Evolutionary conservation across 2,329 filamentous ascomycete genomes (phyloP).

Genomic region (Sarocladiaceae sp.): DNA sequence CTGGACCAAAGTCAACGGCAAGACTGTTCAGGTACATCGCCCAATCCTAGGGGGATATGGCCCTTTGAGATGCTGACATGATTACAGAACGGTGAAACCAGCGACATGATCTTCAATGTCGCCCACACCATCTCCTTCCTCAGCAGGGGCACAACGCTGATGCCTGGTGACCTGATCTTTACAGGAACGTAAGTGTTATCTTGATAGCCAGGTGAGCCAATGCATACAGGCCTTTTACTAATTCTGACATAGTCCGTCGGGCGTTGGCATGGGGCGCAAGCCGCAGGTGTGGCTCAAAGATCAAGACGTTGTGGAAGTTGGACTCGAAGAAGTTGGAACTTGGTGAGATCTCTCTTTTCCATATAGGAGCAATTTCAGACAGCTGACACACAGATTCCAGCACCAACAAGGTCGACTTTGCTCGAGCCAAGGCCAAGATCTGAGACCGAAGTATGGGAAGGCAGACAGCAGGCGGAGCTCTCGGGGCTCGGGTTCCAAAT

Average conservation of each 20-base stretch:
- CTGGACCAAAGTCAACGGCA: conserved; percentile 53
- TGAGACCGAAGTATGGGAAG: conserved; percentile 13
- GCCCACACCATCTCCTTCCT: conserved; percentile 53
- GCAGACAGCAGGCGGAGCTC: no score
- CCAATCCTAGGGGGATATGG: background rate
- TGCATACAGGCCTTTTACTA: background rate
- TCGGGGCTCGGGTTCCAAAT: no score
- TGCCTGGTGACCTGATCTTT: conserved; percentile 60
- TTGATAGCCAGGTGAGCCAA: background rate
- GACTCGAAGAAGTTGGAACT: conserved; percentile 58
- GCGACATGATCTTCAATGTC: conserved; percentile 59
- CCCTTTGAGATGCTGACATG: conserved; percentile 5
- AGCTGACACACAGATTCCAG: conserved; percentile 12
- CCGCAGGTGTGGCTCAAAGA: conserved; percentile 64
- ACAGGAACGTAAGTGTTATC: conserved; percentile 50
- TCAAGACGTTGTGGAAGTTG: conserved; percentile 64
- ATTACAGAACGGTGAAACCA: conserved; percentile 44
- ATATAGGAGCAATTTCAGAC: no score
- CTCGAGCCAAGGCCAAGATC: conserved; percentile 21
- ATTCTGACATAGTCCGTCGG: conserved; percentile 45
- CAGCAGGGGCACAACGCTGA: conserved; percentile 54
- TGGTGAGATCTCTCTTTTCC: conserved; percentile 26
- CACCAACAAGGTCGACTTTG: conserved; percentile 26
- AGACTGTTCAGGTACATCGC: conserved; percentile 41
- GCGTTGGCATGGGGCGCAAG: conserved; percentile 63